These are phyloP conservation scores for Quercus phellos DNA, from an alignment of 331 rosid species.

Conservation along the genomic window DNA sequence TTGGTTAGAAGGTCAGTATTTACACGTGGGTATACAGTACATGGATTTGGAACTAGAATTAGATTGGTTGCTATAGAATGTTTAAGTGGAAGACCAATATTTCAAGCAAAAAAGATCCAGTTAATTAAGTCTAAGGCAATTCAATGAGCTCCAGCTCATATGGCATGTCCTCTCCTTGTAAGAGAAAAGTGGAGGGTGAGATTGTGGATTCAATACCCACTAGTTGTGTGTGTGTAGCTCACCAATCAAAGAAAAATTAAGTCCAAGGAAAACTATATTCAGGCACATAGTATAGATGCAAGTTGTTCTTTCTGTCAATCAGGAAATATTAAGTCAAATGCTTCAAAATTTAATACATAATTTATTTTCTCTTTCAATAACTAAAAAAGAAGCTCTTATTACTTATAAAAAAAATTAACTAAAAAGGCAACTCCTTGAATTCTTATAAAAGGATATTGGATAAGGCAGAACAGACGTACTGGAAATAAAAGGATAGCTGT, in stretches of 20 bases:
- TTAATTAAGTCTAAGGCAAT: neutral
- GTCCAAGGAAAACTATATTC: neutral
- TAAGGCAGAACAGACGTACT: slow-evolving; percentile 37
- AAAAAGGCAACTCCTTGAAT: neutral
- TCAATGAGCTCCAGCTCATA: too few relatives aligned
- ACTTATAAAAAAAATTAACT: too few relatives aligned
- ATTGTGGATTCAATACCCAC: too few relatives aligned
- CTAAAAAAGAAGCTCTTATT: neutral
- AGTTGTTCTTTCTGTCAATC: neutral
- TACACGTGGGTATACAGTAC: neutral
- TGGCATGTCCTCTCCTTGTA: too few relatives aligned
- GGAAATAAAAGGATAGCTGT: slow-evolving; percentile 70
- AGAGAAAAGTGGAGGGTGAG: too few relatives aligned
- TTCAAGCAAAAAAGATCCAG: neutral
- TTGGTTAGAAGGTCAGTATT: neutral
- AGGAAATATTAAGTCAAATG: neutral
- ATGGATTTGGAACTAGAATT: neutral
- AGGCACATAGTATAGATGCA: too few relatives aligned
- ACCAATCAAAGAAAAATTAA: neutral
- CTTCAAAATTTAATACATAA: neutral
- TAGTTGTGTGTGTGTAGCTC: too few relatives aligned
- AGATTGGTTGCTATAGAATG: neutral
- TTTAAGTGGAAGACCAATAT: neutral
- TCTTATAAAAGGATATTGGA: neutral
- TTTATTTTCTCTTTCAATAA: neutral